phyloP scores from a whole-genome alignment of 495 filamentous ascomycete genomes.

The Penicillium salamii region DNA sequence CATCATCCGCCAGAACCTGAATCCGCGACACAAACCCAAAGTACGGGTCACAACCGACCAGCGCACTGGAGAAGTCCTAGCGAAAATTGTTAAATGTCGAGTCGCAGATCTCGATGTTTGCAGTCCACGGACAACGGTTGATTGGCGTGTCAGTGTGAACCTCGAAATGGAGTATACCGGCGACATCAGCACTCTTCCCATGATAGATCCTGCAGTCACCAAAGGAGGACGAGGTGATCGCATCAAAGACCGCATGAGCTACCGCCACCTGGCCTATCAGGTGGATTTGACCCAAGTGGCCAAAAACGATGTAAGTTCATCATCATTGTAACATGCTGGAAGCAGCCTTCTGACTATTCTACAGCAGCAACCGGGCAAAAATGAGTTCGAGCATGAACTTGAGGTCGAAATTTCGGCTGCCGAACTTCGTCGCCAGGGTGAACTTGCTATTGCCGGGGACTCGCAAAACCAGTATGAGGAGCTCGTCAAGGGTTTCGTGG shows the following conservation, averaged over 20 bases:
- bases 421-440: slow-evolving; percentile 67
- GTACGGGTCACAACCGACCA: slow-evolving; percentile 78
- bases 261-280: slow-evolving; percentile 78
- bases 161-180: slow-evolving; percentile 86
- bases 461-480: slow-evolving; percentile 65
- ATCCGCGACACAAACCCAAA: slow-evolving; percentile 58
- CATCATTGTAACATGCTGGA: background rate
- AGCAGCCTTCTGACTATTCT: slow-evolving; percentile 17
- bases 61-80: slow-evolving; percentile 66
- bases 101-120: slow-evolving; percentile 81
- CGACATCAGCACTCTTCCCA: slow-evolving; percentile 52
- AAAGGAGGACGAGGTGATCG: slow-evolving; percentile 52
- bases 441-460: slow-evolving; percentile 52
- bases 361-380: slow-evolving; percentile 37
- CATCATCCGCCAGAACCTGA: slow-evolving; percentile 52
- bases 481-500: slow-evolving; percentile 75
- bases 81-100: slow-evolving; percentile 84
- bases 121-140: slow-evolving; percentile 67
- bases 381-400: slow-evolving; percentile 78
- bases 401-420: slow-evolving; percentile 76
- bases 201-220: slow-evolving; percentile 23
- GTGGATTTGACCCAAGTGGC: slow-evolving; percentile 89
- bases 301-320: slow-evolving; percentile 52
- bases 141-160: slow-evolving; percentile 87
- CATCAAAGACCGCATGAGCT: slow-evolving; percentile 85